phyloP scores from a whole-genome alignment of 139 green algal species.

The Tetradesmus lagerheimii region DNA sequence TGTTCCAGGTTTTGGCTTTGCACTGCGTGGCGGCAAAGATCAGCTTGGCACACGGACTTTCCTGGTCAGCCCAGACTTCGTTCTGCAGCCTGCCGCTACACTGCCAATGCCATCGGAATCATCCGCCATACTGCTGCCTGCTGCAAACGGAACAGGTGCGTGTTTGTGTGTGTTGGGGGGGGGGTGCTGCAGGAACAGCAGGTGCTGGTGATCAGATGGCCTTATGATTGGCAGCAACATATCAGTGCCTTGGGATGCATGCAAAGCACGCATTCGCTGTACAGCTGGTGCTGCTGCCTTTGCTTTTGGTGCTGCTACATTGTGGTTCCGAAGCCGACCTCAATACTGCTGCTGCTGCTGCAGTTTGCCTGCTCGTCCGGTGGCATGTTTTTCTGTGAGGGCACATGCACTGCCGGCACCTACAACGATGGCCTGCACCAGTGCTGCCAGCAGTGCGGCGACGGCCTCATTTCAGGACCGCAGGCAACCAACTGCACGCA shows the following conservation, averaged over 20 bases:
- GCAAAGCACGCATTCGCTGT: too few species aligned
- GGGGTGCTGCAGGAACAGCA: too few species aligned
- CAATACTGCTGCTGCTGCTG: background rate
- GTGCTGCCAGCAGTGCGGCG: background rate
- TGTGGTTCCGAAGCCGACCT: too few species aligned
- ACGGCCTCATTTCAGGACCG: background rate
- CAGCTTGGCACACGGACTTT: background rate
- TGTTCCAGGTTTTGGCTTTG: background rate
- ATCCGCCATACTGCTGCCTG: background rate
- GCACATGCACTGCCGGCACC: background rate
- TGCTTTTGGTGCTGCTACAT: too few species aligned
- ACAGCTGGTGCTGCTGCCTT: too few species aligned
- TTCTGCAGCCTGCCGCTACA: background rate
- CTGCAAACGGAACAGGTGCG: background rate
- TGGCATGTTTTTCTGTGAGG: background rate
- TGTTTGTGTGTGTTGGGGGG: too few species aligned
- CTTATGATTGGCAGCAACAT: too few species aligned
- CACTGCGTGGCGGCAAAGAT: background rate
- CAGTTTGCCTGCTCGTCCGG: background rate
- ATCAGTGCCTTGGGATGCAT: too few species aligned
- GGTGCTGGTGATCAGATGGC: too few species aligned
- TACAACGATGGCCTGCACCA: background rate
- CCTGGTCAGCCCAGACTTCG: background rate
- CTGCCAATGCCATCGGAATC: background rate
- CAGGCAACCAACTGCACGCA: background rate